phyloP scores from a whole-genome alignment of 306 rosid species.

The Betula pendula region DNA sequence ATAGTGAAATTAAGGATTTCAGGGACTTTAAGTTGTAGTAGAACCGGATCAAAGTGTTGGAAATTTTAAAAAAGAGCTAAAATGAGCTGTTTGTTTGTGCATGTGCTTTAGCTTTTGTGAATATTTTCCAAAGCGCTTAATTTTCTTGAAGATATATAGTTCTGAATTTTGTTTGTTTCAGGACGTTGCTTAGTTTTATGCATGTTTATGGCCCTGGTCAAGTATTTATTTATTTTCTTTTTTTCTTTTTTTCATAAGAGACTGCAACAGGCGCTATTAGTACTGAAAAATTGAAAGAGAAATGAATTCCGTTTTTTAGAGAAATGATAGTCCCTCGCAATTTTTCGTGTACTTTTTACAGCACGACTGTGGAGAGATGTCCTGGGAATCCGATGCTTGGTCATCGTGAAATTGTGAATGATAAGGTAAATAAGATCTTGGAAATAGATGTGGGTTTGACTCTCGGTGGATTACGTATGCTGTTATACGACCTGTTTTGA shows the following conservation, averaged over 20 bases:
- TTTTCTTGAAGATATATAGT: not conserved
- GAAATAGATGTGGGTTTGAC: not conserved
- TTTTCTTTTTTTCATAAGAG: not conserved
- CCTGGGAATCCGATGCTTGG: constrained; percentile 83
- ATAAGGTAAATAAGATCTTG: constrained; percentile 49
- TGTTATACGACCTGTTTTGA: constrained; percentile 2
- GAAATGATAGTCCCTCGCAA: not conserved
- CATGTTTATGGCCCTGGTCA: not conserved
- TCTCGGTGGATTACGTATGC: constrained; percentile 9
- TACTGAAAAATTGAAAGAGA: not conserved
- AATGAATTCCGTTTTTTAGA: constrained; percentile 11
- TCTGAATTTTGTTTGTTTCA: not conserved
- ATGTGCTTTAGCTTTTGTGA: not conserved
- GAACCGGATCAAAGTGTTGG: not conserved
- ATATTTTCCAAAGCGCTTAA: not conserved
- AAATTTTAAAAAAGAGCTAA: not conserved
- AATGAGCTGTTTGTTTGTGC: not conserved
- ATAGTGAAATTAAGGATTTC: not conserved
- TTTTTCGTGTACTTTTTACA: constrained; percentile 30
- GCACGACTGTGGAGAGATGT: constrained; percentile 76
- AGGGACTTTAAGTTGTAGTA: not conserved
- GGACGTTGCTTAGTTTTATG: not conserved
- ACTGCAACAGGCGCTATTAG: not conserved
- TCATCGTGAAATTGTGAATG: constrained; percentile 58
- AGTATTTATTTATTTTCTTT: not conserved